A percentile compares a stretch with the other conserved stretches of the same genome.
Conservation (phyloP, 257 asterid species). For the Eucommia ulmoides region DNA sequence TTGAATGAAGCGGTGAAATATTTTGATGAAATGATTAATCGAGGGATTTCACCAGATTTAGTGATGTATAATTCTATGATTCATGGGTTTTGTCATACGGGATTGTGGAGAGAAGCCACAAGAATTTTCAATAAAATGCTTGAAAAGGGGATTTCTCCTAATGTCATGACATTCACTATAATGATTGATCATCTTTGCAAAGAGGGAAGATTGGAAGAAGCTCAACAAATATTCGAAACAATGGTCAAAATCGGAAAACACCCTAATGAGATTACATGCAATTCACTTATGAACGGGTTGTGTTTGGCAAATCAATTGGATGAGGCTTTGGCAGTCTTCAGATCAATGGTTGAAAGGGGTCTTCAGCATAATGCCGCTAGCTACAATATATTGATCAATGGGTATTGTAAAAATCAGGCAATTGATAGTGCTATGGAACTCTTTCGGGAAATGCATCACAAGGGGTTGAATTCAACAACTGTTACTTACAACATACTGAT, state of each 20-base stretch:
- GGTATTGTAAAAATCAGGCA: slow-evolving; percentile 4
- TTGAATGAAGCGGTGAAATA: neutral
- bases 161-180: neutral
- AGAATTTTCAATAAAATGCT: slow-evolving; percentile 3
- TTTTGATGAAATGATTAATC: slow-evolving; percentile 1
- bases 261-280: slow-evolving; percentile 2
- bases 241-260: neutral
- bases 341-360: neutral
- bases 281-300: neutral
- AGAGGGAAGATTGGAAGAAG: slow-evolving; percentile 1
- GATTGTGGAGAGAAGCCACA: neutral
- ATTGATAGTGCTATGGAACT: neutral
- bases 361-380: neutral
- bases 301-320: neutral
- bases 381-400: slow-evolving; percentile 4
- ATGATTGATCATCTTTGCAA: slow-evolving; percentile 1
- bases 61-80: neutral
- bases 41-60: neutral
- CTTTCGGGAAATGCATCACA: slow-evolving; percentile 1
- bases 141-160: neutral
- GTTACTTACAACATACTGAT: slow-evolving; percentile 1
- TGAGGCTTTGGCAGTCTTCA: neutral
- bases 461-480: neutral
- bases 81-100: slow-evolving; percentile 4
- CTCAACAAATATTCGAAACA: neutral